A percentile compares a stretch with the other conserved stretches of the same genome.
phyloP scores from a whole-genome alignment of 2,329 filamentous ascomycete species.

The Arthrinium phaeospermum region DNA sequence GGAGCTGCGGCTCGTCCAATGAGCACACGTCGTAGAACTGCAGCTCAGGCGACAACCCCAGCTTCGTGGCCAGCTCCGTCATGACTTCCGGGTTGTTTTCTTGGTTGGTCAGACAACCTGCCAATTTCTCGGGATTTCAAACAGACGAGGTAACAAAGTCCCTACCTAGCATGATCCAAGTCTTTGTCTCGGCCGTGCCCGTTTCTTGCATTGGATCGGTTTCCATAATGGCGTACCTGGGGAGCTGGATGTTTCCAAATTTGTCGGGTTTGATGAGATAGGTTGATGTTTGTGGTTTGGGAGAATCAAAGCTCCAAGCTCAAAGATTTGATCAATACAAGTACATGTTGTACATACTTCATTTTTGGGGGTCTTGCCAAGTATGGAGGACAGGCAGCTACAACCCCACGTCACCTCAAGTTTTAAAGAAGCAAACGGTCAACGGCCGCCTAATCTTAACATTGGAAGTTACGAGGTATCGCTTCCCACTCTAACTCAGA shows the following conservation, averaged over 20 bases:
- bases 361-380: not conserved
- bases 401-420: slow-evolving; percentile 2
- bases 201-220: not conserved
- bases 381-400: not conserved
- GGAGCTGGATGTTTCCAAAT: not conserved
- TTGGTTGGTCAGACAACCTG: slow-evolving; percentile 22
- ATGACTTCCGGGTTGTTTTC: slow-evolving; percentile 79
- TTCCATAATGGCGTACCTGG: not conserved
- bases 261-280: not conserved
- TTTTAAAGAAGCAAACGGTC: not conserved
- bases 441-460: not conserved
- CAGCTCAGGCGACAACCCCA: slow-evolving; percentile 72
- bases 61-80: slow-evolving; percentile 70
- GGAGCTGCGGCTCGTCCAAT: slow-evolving; percentile 77
- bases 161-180: slow-evolving; percentile 24
- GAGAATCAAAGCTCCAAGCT: not conserved
- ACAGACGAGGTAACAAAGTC: not conserved
- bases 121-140: not conserved
- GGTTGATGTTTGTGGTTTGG: not conserved
- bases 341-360: not conserved
- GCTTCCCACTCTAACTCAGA: not conserved
- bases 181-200: slow-evolving; percentile 21
- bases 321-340: not conserved
- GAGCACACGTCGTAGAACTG: slow-evolving; percentile 84
- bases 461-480: not conserved